phyloP scores from a whole-genome alignment of 306 rosid species.

The Abrus pulchellus region DNA sequence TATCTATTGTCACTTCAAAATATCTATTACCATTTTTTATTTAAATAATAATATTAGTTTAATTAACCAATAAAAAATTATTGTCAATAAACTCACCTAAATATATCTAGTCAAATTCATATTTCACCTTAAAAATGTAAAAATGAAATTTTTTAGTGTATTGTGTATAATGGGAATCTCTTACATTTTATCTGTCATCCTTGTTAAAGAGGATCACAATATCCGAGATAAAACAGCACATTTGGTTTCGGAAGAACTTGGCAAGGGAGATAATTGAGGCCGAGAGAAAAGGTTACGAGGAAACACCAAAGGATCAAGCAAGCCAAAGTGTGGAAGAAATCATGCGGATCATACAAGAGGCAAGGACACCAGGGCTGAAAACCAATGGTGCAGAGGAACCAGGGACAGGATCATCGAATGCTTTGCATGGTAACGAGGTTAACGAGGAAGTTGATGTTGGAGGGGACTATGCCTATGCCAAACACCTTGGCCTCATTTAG shows the following conservation, averaged over 20 bases:
- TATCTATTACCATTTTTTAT: too few relatives aligned
- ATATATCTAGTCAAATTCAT: background rate
- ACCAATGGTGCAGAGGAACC: slow-evolving; percentile 40
- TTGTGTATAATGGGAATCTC: background rate
- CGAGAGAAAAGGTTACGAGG: slow-evolving; percentile 56
- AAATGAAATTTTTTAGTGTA: background rate
- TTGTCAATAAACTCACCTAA: too few relatives aligned
- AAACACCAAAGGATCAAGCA: slow-evolving; percentile 49
- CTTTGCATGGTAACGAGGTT: slow-evolving; percentile 52
- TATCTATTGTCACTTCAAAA: too few relatives aligned
- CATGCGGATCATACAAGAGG: slow-evolving; percentile 70
- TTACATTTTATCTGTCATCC: background rate
- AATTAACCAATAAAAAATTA: too few relatives aligned
- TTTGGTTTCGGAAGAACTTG: slow-evolving; percentile 86
- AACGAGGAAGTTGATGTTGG: slow-evolving; percentile 66
- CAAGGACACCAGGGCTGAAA: slow-evolving; percentile 59
- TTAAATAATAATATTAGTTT: too few relatives aligned
- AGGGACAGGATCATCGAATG: slow-evolving; percentile 51
- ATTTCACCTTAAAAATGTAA: background rate
- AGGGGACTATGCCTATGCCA: slow-evolving; percentile 47
- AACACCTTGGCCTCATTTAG: background rate
- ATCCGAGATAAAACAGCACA: slow-evolving; percentile 80
- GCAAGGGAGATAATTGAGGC: slow-evolving; percentile 69
- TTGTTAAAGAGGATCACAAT: slow-evolving; percentile 73
- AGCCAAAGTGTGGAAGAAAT: slow-evolving; percentile 79